Evolutionary conservation across 2,329 filamentous ascomycete species (phyloP).

Genomic region (Cytospora leucostoma): DNA sequence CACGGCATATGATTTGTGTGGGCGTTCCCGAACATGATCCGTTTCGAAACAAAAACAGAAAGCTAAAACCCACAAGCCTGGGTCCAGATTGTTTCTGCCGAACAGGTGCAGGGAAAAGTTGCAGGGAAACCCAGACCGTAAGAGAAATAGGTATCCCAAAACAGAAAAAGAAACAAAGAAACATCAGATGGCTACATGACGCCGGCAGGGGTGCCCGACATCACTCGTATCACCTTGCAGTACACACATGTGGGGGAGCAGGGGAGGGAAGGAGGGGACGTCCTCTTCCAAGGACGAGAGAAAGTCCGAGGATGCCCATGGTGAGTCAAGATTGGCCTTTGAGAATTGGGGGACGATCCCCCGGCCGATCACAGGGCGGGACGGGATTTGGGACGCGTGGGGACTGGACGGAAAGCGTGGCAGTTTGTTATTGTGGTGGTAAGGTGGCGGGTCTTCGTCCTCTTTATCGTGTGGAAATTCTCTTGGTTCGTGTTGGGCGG

Average conservation of each 20-base stretch:
- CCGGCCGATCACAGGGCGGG: neutral
- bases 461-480: neutral
- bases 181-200: conserved; percentile 19
- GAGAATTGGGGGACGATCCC: neutral
- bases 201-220: conserved; percentile 5
- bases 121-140: conserved; percentile 16
- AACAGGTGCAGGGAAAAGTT: conserved; percentile 6
- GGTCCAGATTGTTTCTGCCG: conserved; percentile 8
- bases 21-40: conserved; percentile 9
- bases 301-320: neutral
- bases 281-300: neutral
- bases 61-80: neutral
- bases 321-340: neutral
- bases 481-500: no score
- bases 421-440: neutral
- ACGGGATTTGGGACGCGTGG: neutral
- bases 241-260: conserved; percentile 8
- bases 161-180: neutral
- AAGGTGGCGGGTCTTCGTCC: neutral
- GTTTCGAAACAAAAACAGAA: conserved; percentile 11
- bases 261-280: neutral
- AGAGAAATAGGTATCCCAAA: conserved; percentile 6
- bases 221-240: conserved; percentile 18
- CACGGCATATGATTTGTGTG: conserved; percentile 1
- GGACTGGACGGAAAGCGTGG: neutral